phyloP scores from a whole-genome alignment of 768 basidiomycete genomes.

The Pleurotus ostreatus region DNA sequence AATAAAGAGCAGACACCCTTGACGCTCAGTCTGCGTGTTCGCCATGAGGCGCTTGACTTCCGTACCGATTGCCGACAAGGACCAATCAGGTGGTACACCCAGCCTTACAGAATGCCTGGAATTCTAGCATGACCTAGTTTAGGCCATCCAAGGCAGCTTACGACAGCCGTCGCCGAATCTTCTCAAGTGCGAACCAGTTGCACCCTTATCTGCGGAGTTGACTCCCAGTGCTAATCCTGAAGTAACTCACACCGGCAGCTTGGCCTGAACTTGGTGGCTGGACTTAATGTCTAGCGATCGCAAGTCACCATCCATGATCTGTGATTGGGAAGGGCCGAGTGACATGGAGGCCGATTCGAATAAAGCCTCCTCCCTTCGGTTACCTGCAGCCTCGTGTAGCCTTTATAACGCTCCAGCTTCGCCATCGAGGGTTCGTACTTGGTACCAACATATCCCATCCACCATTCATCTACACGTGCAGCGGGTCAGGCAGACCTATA shows the following conservation, averaged over 20 bases:
- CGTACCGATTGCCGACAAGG: conserved; percentile 3
- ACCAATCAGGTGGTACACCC: conserved; percentile 6
- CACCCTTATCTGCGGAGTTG: conserved; percentile 8
- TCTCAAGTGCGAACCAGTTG: conserved; percentile 2
- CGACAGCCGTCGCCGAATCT: conserved; percentile 7
- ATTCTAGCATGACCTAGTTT: conserved; percentile 4
- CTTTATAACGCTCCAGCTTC: conserved; percentile 37
- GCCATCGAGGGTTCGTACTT: conserved; percentile 14
- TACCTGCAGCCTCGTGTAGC: conserved; percentile 38
- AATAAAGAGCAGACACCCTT: not conserved
- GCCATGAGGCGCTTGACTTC: conserved; percentile 7
- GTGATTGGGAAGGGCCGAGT: conserved; percentile 28
- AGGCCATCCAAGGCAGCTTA: conserved; percentile 3
- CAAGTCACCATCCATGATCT: conserved; percentile 18
- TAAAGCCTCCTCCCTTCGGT: conserved; percentile 28
- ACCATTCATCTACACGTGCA: conserved; percentile 11
- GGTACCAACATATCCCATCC: conserved; percentile 18
- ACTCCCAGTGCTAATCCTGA: conserved; percentile 4
- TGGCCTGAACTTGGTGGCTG: conserved; percentile 7
- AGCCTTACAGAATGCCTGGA: conserved; percentile 4
- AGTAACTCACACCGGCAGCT: conserved; percentile 7
- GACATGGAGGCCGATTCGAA: conserved; percentile 29
- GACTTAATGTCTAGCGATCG: conserved; percentile 11
- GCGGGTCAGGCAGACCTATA: conserved; percentile 2
- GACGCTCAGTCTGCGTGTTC: not conserved